Conservation (phyloP, 176 grass and related monocot genomes). For the Cenchrus purpureus region DNA sequence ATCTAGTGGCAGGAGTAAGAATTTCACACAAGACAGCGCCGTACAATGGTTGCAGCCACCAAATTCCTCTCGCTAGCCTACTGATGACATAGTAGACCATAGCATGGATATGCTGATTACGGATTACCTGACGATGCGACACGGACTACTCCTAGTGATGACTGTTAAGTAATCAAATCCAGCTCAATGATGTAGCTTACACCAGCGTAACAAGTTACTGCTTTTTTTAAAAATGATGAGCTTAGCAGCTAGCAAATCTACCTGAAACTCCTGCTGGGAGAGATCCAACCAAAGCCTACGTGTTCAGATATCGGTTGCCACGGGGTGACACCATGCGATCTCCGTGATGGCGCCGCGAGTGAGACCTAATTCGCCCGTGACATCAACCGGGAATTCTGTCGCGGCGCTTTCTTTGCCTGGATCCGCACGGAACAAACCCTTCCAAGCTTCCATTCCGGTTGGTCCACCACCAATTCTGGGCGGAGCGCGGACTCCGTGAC, state of each 20-base stretch:
- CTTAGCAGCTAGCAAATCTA: background rate
- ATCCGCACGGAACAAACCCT: slow-evolving; percentile 26
- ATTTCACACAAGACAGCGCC: background rate
- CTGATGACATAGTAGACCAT: background rate
- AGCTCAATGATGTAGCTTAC: background rate
- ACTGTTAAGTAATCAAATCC: background rate
- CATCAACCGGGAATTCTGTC: slow-evolving; percentile 33
- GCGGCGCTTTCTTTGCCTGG: slow-evolving; percentile 13
- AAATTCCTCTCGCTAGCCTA: background rate
- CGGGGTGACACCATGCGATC: slow-evolving; percentile 27
- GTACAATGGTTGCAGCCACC: background rate
- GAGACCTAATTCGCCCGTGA: slow-evolving; percentile 21
- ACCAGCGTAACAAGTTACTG: background rate
- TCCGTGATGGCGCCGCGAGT: slow-evolving; percentile 29
- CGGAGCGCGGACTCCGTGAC: slow-evolving; percentile 17
- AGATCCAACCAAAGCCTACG: slow-evolving; percentile 30
- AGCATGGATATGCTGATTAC: background rate
- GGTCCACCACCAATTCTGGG: slow-evolving; percentile 47
- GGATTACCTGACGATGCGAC: slow-evolving; percentile 18
- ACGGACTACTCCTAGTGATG: background rate
- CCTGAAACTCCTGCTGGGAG: background rate
- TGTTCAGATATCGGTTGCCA: background rate
- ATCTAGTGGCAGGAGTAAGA: background rate
- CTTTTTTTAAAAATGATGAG: background rate
- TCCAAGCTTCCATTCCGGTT: slow-evolving; percentile 43